Conservation (phyloP, 139 green algal species). For the Chlorella sp. region DNA sequence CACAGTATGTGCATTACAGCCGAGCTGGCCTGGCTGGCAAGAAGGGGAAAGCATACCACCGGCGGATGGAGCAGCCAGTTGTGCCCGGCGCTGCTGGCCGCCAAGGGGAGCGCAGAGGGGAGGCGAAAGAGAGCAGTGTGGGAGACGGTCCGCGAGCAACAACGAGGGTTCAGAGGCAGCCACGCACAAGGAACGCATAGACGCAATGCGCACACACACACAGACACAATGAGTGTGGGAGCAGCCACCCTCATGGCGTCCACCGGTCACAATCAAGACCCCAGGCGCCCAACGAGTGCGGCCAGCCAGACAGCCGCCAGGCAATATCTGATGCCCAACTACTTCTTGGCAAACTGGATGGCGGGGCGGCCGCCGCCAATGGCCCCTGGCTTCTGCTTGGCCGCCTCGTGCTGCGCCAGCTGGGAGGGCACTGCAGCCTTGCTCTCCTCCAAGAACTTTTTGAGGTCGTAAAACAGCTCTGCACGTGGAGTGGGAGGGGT, state of each 20-base stretch:
- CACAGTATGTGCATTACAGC: no score
- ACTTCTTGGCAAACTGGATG: constrained; percentile 72
- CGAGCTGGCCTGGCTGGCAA: no score
- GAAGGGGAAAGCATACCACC: no score
- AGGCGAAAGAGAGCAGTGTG: no score
- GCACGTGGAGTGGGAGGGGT: constrained; percentile 9
- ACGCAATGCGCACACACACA: neutral
- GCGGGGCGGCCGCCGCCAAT: constrained; percentile 52
- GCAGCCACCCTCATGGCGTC: neutral
- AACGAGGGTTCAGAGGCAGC: no score
- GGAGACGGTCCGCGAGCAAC: no score
- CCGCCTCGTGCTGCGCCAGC: constrained; percentile 83
- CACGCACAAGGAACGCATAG: neutral
- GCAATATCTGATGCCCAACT: neutral
- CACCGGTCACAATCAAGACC: no score
- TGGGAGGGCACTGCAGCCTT: constrained; percentile 68
- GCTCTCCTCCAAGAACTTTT: constrained; percentile 81
- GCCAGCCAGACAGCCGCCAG: neutral
- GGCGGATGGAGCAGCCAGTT: no score
- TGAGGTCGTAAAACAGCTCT: constrained; percentile 97
- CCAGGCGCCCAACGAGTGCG: no score
- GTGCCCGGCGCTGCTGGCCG: no score
- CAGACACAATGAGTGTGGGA: neutral
- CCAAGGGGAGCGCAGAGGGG: no score
- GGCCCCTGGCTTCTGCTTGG: constrained; percentile 77